These are phyloP conservation scores for Phialocephala sp. DNA, from an alignment of 2,329 filamentous ascomycete genomes.

Conservation along the genomic window DNA sequence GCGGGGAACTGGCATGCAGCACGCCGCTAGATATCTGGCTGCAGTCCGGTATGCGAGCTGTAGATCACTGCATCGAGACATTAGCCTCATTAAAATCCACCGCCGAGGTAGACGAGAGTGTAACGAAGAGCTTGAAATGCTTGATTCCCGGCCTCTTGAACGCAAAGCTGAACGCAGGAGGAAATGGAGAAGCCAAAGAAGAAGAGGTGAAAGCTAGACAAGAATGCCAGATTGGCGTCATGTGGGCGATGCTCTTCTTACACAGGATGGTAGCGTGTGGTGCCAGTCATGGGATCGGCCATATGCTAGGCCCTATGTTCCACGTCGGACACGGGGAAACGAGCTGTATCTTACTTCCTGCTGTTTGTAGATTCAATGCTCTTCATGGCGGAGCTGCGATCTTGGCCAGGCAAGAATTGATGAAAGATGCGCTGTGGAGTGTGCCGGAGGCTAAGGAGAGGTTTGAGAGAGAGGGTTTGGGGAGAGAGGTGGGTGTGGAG, in stretches of 20 bases:
- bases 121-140: background rate
- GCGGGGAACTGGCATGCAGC: slow-evolving; percentile 48
- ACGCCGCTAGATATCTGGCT: slow-evolving; percentile 60
- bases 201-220: background rate
- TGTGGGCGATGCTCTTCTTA: slow-evolving; percentile 9
- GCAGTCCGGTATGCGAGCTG: slow-evolving; percentile 58
- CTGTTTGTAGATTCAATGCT: slow-evolving; percentile 60
- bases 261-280: slow-evolving; percentile 9
- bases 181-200: background rate
- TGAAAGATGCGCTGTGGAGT: slow-evolving; percentile 50
- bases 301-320: slow-evolving; percentile 8
- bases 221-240: slow-evolving; percentile 7
- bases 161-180: background rate
- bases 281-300: slow-evolving; percentile 8
- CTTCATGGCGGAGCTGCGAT: slow-evolving; percentile 14
- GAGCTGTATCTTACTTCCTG: slow-evolving; percentile 55
- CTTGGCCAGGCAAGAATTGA: slow-evolving; percentile 41
- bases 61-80: slow-evolving; percentile 62
- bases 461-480: background rate
- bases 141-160: slow-evolving; percentile 9
- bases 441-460: slow-evolving; percentile 50
- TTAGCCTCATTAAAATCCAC: slow-evolving; percentile 34
- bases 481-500: slow-evolving; percentile 46
- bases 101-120: slow-evolving; percentile 3
- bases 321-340: slow-evolving; percentile 43